Percentiles rank a stretch among this genome's conserved stretches.
Evolutionary conservation across 495 filamentous ascomycete species (phyloP).

Genomic region (Aspergillus avenaceus): DNA sequence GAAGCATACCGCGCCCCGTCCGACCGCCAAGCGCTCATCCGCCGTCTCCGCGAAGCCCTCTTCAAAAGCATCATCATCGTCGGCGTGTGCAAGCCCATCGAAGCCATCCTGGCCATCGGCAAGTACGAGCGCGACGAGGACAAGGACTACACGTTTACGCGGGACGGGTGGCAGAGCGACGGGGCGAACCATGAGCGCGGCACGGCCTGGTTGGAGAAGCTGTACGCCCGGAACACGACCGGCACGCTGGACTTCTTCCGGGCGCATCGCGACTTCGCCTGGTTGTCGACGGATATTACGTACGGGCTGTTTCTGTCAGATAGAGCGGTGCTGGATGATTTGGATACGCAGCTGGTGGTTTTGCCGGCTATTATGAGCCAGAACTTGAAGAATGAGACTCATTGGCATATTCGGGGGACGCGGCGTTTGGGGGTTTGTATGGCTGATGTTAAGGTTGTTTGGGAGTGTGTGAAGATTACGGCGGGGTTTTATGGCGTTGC

Average conservation of each 20-base stretch:
- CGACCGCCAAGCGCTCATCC: constrained; percentile 42
- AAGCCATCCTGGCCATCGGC: constrained; percentile 43
- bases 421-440: constrained; percentile 46
- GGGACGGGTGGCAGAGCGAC: constrained; percentile 39
- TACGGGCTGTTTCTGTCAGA: constrained; percentile 58
- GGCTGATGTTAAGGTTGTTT: constrained; percentile 46
- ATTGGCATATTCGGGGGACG: constrained; percentile 55
- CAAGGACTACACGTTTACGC: constrained; percentile 47
- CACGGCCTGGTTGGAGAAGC: constrained; percentile 41
- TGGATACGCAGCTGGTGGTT: constrained; percentile 54
- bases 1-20: constrained; percentile 29
- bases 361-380: constrained; percentile 57
- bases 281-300: constrained; percentile 41
- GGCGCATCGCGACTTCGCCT: constrained; percentile 49
- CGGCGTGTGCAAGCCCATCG: constrained; percentile 51
- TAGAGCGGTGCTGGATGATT: constrained; percentile 43
- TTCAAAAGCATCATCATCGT: constrained; percentile 48
- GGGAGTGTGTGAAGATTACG: constrained; percentile 36
- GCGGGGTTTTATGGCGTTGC: constrained; percentile 31
- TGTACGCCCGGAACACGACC: constrained; percentile 33
- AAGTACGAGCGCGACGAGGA: constrained; percentile 47
- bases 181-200: constrained; percentile 43
- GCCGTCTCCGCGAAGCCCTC: constrained; percentile 49
- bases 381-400: constrained; percentile 47
- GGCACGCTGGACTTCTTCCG: constrained; percentile 37